Base-by-base conservation (phyloP, 257 asterid species). In the Anisodus acutangulus region DNA sequence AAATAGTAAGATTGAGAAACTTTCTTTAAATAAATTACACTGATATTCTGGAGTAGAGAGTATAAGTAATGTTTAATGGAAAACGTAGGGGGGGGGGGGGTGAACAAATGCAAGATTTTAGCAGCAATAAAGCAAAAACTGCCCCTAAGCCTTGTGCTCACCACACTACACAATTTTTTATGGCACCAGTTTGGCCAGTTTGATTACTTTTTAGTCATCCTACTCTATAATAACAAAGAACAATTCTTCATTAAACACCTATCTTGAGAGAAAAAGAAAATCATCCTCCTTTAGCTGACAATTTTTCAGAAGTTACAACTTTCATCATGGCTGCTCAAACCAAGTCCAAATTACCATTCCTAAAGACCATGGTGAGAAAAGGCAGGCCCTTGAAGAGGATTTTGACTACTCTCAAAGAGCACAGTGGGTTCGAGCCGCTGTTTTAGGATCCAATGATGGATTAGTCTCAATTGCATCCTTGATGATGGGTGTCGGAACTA, bases 401-500 rank as follows among this genome's bases (percentile, higher is more conserved):
- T 37, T 88, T 16, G 93, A 93, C 90, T 93, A 90, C 90, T 53
- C 92, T 0, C 83, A 89, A 55, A 88, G 97, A 85, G 89, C 94
- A 2, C 95, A 91, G 72, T 93, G 97, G 97, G 91, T 92, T n/a
- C 86, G 97, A 47, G 97, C 97, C 0, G 91, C 91, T 1, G 87
- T 91, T 13, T 84, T 91, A 2, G 97, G 97, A 79, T 97, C 95
- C 85, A 93, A 85, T 6, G 97, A 91, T 43, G 97, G 98, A 31
- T 68, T 92, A 16, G 91, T 93, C 6, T 88, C 97, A 12, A 76
- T 90, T 4, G 94, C 95, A n/a, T 89, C 98, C 0, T 82, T 92
- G 41, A 91, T 94, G 91, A 89, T 92, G 93, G 97, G 96, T 8
- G 85, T 93, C 2, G 97, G 96, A n/a, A 93, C 95, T 3, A 85